Evolutionary conservation across 75 land plant species (phyloP).

Genomic region (Picea sitchensis): DNA sequence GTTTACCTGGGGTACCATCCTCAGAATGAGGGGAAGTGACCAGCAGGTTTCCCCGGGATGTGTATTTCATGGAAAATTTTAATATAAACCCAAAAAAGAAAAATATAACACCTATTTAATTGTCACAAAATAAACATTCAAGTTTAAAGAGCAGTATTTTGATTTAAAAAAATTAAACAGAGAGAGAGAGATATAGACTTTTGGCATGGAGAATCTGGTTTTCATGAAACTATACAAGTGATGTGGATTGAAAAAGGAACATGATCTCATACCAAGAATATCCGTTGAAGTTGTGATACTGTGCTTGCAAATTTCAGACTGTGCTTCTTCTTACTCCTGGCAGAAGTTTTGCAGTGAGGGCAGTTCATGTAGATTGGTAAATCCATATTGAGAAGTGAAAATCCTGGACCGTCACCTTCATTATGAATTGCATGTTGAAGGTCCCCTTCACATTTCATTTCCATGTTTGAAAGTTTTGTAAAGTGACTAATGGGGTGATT

Average conservation of each 20-base stretch:
- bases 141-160: neutral
- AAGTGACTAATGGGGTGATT: neutral
- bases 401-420: slow-evolving; percentile 58
- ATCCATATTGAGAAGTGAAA: slow-evolving; percentile 66
- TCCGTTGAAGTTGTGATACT: slow-evolving; percentile 92
- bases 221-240: neutral
- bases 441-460: slow-evolving; percentile 16
- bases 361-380: slow-evolving; percentile 92
- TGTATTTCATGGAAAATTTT: too few relatives aligned
- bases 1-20: too few relatives aligned
- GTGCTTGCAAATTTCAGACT: slow-evolving; percentile 69
- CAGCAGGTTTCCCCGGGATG: too few relatives aligned
- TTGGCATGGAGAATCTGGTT: neutral
- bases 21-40: too few relatives aligned
- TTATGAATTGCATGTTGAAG: slow-evolving; percentile 25
- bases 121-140: neutral
- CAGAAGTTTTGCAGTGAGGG: slow-evolving; percentile 66
- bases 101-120: neutral
- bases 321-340: slow-evolving; percentile 32
- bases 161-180: too few relatives aligned
- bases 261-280: slow-evolving; percentile 69
- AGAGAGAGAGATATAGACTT: neutral
- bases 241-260: neutral
- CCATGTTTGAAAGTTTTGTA: slow-evolving; percentile 16
- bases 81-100: too few relatives aligned